Evolutionary conservation across 495 filamentous ascomycete genomes (phyloP).

Genomic region (Neurospora hispaniola): DNA sequence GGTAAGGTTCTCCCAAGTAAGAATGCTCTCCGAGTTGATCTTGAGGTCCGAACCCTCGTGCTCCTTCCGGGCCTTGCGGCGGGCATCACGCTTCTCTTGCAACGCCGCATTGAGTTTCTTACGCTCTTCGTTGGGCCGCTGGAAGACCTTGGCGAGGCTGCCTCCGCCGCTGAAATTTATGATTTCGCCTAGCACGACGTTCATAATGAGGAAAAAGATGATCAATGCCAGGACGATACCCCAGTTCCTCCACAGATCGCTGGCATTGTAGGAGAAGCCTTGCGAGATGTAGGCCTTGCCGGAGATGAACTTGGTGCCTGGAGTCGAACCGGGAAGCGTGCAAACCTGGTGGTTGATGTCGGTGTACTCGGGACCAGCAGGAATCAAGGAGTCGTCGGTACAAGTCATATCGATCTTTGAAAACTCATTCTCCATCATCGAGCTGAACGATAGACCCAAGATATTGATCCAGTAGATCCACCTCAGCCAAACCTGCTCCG

Average conservation of each 20-base stretch:
- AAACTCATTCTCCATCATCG: slow-evolving; percentile 81
- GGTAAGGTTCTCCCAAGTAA: slow-evolving; percentile 71
- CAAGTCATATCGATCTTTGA: slow-evolving; percentile 51
- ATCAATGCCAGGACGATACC: slow-evolving; percentile 64
- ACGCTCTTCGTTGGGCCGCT: slow-evolving; percentile 60
- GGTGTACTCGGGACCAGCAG: slow-evolving; percentile 50
- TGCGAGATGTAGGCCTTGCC: slow-evolving; percentile 53
- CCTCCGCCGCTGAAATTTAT: slow-evolving; percentile 66
- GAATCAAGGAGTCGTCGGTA: slow-evolving; percentile 51
- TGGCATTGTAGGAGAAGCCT: slow-evolving; percentile 50
- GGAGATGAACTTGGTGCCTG: slow-evolving; percentile 47
- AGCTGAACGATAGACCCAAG: slow-evolving; percentile 60
- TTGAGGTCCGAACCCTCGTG: slow-evolving; percentile 43
- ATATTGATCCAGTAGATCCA: slow-evolving; percentile 81
- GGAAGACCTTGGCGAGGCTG: slow-evolving; percentile 64
- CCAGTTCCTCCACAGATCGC: slow-evolving; percentile 64
- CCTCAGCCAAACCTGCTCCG: slow-evolving; percentile 58
- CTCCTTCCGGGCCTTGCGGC: slow-evolving; percentile 39
- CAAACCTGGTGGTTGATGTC: slow-evolving; percentile 64
- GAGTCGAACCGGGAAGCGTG: slow-evolving; percentile 56
- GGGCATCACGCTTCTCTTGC: slow-evolving; percentile 42
- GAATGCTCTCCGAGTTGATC: slow-evolving; percentile 57
- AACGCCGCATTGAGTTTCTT: slow-evolving; percentile 58
- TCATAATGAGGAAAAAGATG: slow-evolving; percentile 53
- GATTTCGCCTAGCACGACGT: slow-evolving; percentile 65